These are phyloP conservation scores for Saccharomycopsis synnaedendra DNA, from an alignment of 805 yeast genomes.

Conservation along the genomic window DNA sequence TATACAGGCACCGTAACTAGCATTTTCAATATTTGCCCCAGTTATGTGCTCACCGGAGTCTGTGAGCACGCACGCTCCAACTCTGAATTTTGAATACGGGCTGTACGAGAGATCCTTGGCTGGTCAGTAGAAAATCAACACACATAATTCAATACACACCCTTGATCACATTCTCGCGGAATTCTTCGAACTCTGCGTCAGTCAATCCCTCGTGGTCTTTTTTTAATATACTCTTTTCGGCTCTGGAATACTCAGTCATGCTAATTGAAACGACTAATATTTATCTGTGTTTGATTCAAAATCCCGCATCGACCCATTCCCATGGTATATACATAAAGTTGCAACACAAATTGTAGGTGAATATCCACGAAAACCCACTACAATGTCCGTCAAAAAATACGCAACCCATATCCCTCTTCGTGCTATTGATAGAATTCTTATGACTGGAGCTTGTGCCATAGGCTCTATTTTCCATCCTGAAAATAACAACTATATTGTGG, in stretches of 20 bases:
- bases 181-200: constrained; percentile 19
- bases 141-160: constrained; percentile 3
- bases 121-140: not conserved
- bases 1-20: constrained; percentile 70
- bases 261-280: too few species aligned
- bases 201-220: constrained; percentile 17
- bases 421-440: constrained; percentile 44
- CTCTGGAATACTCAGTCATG: not conserved
- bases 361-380: too few species aligned
- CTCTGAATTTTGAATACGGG: constrained; percentile 44
- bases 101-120: constrained; percentile 34
- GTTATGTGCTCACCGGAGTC: constrained; percentile 30
- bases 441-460: constrained; percentile 64
- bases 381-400: constrained; percentile 24
- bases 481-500: constrained; percentile 63
- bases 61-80: constrained; percentile 68
- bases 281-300: too few species aligned
- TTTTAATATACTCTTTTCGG: not conserved
- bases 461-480: constrained; percentile 74
- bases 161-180: constrained; percentile 23
- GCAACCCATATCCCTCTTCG: constrained; percentile 75
- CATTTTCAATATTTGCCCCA: constrained; percentile 93
- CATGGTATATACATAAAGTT: too few species aligned
- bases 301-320: too few species aligned
- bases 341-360: too few species aligned